These are phyloP conservation scores for Picochlorum sp. DNA, from an alignment of 139 green algal genomes.

Conservation along the genomic window DNA sequence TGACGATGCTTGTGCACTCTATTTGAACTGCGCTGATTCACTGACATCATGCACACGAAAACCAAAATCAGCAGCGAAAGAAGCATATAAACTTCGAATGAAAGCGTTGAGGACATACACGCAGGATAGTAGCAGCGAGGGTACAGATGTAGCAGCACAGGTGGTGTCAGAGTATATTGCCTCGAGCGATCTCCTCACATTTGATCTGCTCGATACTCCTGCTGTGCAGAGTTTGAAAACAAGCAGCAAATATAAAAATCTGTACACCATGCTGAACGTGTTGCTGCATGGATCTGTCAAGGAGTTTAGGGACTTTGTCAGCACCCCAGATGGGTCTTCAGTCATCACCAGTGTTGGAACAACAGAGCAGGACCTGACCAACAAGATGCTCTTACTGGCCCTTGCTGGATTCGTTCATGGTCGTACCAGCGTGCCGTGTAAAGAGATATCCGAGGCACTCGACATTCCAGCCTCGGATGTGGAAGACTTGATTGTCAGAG, in stretches of 20 bases:
- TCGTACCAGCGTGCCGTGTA: constrained; percentile 9
- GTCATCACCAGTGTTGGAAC: constrained; percentile 4
- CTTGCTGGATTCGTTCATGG: constrained; percentile 27
- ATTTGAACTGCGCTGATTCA: constrained; percentile 17
- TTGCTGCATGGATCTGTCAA: constrained; percentile 16
- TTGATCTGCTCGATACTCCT: constrained; percentile 26
- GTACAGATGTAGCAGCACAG: constrained; percentile 4
- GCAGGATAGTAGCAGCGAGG: background rate
- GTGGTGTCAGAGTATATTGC: constrained; percentile 27
- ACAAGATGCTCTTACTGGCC: constrained; percentile 31
- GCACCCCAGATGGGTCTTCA: background rate
- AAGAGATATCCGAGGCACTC: constrained; percentile 16
- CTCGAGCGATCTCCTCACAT: constrained; percentile 23
- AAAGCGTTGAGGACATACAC: constrained; percentile 31
- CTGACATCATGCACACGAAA: constrained; percentile 24
- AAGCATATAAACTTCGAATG: constrained; percentile 25
- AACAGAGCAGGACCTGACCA: constrained; percentile 11
- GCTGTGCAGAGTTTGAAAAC: constrained; percentile 15
- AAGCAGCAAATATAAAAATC: constrained; percentile 1
- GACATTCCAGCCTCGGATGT: constrained; percentile 25
- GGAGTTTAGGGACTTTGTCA: constrained; percentile 22
- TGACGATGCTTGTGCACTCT: constrained; percentile 17
- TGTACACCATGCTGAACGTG: constrained; percentile 23
- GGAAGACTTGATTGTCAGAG: constrained; percentile 37
- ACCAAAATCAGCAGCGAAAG: constrained; percentile 27